Base-by-base conservation (phyloP, 2,329 filamentous ascomycete species). In the Dothideomycetes sp. region DNA sequence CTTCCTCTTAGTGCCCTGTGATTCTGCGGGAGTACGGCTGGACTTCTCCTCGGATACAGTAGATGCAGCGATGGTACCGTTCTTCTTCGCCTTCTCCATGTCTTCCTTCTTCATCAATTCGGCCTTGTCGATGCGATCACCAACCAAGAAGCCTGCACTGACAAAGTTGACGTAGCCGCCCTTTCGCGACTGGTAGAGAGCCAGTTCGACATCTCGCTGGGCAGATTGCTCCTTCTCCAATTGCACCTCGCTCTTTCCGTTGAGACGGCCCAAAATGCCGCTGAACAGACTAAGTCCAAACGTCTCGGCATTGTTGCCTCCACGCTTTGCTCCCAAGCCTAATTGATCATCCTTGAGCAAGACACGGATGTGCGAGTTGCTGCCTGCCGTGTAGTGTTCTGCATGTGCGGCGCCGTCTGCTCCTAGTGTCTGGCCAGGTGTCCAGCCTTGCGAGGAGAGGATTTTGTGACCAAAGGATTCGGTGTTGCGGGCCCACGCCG, bases 231-330 rank as follows among this genome's bases (percentile, higher is more conserved):
- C 81, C 52, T 77, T 73, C 58, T 81, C 73, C 27, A 91, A 65
- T 36, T 77, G 73, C n/a, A 67, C 75, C 36, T 89, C 81, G 16
- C 75, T 79, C 60, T 86, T 91, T 37, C 89, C 91, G 60, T 98
- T 98, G 42, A 98, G 64, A 39, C 91, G 72, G 16, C 89, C 88
- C 15, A 98, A 67, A 4, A 98, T 66, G 47, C 85, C 84, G 54
- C 88, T 84, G 50, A 96, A 86, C 14, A 81, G 82, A 55, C 88
- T 84, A 29, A 96, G 70, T 0, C 89, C 91, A 16, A 89, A 93
- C 47, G 86, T 73, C 47, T 86, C 79, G 3, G 70, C 65, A 30
- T 70, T 65, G 48, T 81, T 79, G 51, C 77, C 78, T 40, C 80
- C 81, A 47, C 77, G 71, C 58, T 81, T 81, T 48, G 88, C 91